Base-by-base conservation (phyloP, 2,329 filamentous ascomycete genomes). In the Sporothrix euskadiensis region DNA sequence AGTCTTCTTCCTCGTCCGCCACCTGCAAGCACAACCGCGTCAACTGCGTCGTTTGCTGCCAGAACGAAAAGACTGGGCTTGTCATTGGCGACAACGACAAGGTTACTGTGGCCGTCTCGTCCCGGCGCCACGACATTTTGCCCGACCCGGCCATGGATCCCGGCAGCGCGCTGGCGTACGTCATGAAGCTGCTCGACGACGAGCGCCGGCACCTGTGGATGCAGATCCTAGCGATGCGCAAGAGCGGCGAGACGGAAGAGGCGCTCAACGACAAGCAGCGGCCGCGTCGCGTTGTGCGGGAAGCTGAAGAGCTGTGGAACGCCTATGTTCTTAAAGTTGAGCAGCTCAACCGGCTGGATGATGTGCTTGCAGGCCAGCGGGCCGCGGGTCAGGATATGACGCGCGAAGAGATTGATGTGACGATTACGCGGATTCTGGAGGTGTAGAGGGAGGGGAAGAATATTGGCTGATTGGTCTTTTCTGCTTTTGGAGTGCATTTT, bases 341-440 rank as follows among this genome's bases (percentile, higher is more conserved):
- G 72, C 76, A 77, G 73, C 75, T 77, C 32, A 76, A 77, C 73
- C 85, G 97, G 16, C 84, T 97, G 16, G 93, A 94, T 77, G 94
- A 97, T 80, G 93, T 96, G 0, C 85, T 96, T 0, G 93, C 95
- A 81, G 92, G 91, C 6, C 92, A 94, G 80, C 93, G 92, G 82
- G 85, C 85, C 47, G 85, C 86, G 2, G 89, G 89, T 0, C 87
- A 89, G 78, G 85, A 87, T 76, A 90, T 92, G 86, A 87, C 84
- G 0, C 86, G 88, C 76, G 86, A 88, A 26, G 87, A 90, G 77
- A 83, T 91, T 59, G 90, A 92, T 77, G 84, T 90, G 77, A 92
- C 90, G 0, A 84, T 92, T 14, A 81, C 85, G 71, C 88, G 85
- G 78, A 87, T 88, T 44, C 72, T 83, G 71, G 71, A 78, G 59